A percentile compares a stretch with the other conserved stretches of the same genome.
Conservation (phyloP, 768 basidiomycete genomes). For the Panus rudis region DNA sequence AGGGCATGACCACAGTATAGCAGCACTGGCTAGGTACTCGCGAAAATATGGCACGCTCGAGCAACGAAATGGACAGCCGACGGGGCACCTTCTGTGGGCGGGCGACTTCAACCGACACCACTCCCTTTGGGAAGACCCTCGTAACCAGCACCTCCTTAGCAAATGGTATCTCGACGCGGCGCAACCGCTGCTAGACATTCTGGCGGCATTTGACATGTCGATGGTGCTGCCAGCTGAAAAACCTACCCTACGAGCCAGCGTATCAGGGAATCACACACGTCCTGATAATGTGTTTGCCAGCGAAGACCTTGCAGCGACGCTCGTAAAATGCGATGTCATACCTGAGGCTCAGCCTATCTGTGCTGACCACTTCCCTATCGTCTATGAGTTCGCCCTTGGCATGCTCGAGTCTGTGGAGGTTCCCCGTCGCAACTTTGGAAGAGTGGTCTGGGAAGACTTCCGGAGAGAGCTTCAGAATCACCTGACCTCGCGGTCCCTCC, state of each 20-base stretch:
- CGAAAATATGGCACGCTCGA: background rate
- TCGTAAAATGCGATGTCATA: conserved; percentile 24
- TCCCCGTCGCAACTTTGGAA: conserved; percentile 19
- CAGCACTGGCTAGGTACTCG: background rate
- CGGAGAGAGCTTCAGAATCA: conserved; percentile 9
- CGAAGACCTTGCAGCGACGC: conserved; percentile 4
- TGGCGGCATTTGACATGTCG: conserved; percentile 20
- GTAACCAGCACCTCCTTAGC: conserved; percentile 32
- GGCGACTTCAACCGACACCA: conserved; percentile 38
- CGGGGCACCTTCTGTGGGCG: conserved; percentile 19
- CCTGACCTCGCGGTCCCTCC: background rate
- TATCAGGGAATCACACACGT: conserved; percentile 28
- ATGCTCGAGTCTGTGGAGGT: background rate
- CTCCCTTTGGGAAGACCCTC: conserved; percentile 30
- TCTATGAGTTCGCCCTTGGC: conserved; percentile 21
- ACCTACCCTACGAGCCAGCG: conserved; percentile 27
- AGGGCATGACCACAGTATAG: background rate
- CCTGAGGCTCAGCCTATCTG: conserved; percentile 10
- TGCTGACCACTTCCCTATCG: conserved; percentile 38
- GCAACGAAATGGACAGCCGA: background rate
- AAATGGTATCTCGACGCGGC: conserved; percentile 13
- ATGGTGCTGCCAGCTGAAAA: conserved; percentile 28
- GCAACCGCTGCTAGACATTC: conserved; percentile 20
- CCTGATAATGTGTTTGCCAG: conserved; percentile 39
- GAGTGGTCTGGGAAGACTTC: conserved; percentile 27